Base-by-base conservation (phyloP, 352 stramenopile species). In the Phytophthora palmivora region DNA sequence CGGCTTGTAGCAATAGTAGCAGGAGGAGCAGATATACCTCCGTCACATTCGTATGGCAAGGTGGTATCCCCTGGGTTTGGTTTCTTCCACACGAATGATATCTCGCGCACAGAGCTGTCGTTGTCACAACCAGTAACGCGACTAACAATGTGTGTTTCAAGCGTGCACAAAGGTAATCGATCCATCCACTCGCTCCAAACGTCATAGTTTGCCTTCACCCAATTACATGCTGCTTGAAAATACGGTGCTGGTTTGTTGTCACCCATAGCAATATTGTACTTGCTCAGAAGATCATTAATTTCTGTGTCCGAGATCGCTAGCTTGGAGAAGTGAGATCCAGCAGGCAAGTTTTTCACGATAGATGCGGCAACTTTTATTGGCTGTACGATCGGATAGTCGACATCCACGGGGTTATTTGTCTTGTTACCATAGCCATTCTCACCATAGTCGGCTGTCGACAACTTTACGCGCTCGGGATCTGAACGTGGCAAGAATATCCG, bases 221-320 rank as follows among this genome's bases (percentile, higher is more conserved):
- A 90, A 12, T 67, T 70, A 47, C 78, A 90, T 2, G 78, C 67
- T 1, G 78, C 65, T 0, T 45, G 22, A 21, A 89, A 89, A 16
- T 67, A 48, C 0, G 76, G 74, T 12, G 78, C 58, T 2, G 48
- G 18, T 4, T 78, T 56, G 2, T 24, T 53, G 1, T 74, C 45
- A 1, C 15, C 55, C 6, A 21, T 32, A 0, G 52, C 30, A 1
- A 43, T 47, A n/a, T 50, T 52, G 50, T 79, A 87, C 0, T 55
- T 30, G 2, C 42, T 26, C 3, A 88, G 15, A 8, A 88, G 36
- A 15, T 67, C 55, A 12, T 79, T 79, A 14, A 87, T 78, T 28
- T 80, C 48, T 8, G 72, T 63, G 3, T 84, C 68, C 0, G 66
- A 56, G 8, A 88, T 22, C 0, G 58, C 51, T 15, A 77, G 63